phyloP scores from a whole-genome alignment of 169 alveolate genomes.

The Eimeria maxima region DNA sequence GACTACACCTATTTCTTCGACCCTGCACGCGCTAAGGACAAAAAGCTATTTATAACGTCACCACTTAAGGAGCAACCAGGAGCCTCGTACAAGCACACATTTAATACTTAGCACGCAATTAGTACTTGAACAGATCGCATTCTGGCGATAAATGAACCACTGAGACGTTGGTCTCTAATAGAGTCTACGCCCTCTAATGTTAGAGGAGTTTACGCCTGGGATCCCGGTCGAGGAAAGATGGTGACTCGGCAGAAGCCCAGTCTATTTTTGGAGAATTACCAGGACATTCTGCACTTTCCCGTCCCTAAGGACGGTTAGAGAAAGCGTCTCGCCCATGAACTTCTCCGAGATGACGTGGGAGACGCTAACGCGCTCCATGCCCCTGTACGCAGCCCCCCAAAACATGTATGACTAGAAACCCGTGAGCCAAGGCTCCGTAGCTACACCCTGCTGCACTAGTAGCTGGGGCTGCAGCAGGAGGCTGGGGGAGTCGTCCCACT shows the following conservation, averaged over 20 bases:
- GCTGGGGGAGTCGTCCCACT: not conserved
- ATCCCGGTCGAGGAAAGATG: not conserved
- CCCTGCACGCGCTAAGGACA: not conserved
- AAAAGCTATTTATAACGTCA: not conserved
- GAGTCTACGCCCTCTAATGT: too few relatives aligned
- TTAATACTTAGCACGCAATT: not conserved
- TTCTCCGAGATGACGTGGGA: constrained; percentile 86
- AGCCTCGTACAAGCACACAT: not conserved
- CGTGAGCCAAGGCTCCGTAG: not conserved
- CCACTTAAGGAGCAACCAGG: not conserved
- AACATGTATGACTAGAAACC: not conserved
- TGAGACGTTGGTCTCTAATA: not conserved
- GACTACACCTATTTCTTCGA: not conserved
- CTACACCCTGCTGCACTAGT: too few relatives aligned
- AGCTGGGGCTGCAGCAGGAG: too few relatives aligned
- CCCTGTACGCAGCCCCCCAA: constrained; percentile 73
- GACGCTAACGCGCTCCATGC: constrained; percentile 88
- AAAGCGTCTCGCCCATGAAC: constrained; percentile 87
- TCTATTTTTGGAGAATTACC: constrained; percentile 66
- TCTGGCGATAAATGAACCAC: not conserved
- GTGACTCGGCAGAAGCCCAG: not conserved
- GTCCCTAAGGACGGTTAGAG: constrained; percentile 85
- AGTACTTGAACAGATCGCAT: not conserved
- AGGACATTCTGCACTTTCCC: constrained; percentile 80
- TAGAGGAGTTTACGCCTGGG: not conserved